Evolutionary conservation across 2,329 filamentous ascomycete genomes (phyloP).

Genomic region (Tolypocladium amazonense): DNA sequence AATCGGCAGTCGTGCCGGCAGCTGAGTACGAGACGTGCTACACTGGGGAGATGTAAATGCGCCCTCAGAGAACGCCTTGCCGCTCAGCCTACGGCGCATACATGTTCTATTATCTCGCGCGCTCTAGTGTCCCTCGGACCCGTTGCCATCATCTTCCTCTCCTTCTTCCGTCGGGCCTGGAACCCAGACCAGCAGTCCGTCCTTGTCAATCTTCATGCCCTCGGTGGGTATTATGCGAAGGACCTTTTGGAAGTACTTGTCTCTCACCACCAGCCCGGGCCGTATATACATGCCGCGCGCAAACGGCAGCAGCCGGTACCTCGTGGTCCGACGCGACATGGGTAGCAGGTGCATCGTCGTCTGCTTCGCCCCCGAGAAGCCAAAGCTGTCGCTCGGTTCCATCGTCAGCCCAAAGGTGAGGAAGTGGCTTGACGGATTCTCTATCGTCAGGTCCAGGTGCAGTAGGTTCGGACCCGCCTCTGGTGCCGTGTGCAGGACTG

Average conservation of each 20-base stretch:
- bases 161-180: conserved; percentile 17
- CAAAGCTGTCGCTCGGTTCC: conserved; percentile 88
- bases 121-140: conserved; percentile 1
- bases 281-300: conserved; percentile 55
- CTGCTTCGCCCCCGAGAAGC: conserved; percentile 81
- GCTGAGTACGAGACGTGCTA: no score
- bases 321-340: conserved; percentile 61
- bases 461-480: conserved; percentile 24
- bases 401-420: conserved; percentile 86
- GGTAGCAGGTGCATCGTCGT: conserved; percentile 73
- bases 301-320: conserved; percentile 64
- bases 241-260: conserved; percentile 89
- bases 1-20: no score
- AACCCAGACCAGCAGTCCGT: conserved; percentile 54
- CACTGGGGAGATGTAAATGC: no score
- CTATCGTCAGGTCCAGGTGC: conserved; percentile 54
- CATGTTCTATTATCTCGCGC: no score
- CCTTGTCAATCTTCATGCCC: conserved; percentile 55
- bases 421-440: conserved; percentile 92
- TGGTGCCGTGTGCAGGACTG: conserved; percentile 32
- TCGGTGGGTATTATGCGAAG: conserved; percentile 71
- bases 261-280: conserved; percentile 67
- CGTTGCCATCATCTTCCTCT: conserved; percentile 10
- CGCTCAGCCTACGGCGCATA: no score
- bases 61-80: no score